Evolutionary conservation across 148 eudicot species (phyloP).

Genomic region (Rhododendron henanense): DNA sequence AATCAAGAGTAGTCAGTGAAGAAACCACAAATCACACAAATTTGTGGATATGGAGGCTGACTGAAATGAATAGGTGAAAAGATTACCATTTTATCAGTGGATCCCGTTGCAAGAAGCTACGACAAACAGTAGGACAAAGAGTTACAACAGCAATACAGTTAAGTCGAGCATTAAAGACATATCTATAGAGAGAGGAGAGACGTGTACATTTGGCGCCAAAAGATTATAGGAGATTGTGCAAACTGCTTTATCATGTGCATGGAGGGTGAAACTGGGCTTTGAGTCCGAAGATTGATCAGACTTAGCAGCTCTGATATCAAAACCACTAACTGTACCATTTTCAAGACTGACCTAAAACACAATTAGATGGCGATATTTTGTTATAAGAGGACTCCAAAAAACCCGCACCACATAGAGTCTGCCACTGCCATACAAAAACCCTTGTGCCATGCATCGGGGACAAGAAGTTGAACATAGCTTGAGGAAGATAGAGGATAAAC

Average conservation of each 20-base stretch:
- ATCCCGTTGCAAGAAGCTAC: conserved; percentile 86
- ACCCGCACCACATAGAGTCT: neutral
- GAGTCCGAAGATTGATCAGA: conserved; percentile 31
- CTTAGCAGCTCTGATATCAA: conserved; percentile 53
- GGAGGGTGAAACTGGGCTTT: conserved; percentile 73
- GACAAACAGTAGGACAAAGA: conserved; percentile 13
- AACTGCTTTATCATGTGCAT: conserved; percentile 95
- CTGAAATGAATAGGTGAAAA: neutral
- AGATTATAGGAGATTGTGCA: conserved; percentile 64
- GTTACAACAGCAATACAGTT: conserved; percentile 8
- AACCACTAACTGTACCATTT: conserved; percentile 70
- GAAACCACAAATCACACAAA: neutral
- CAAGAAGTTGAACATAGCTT: neutral
- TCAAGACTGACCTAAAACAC: conserved; percentile 81
- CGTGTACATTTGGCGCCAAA: conserved; percentile 59
- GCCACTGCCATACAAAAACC: neutral
- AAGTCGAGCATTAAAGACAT: neutral
- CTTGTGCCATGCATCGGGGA: neutral
- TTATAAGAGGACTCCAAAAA: neutral
- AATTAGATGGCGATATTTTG: neutral
- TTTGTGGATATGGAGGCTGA: neutral
- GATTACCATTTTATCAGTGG: conserved; percentile 67
- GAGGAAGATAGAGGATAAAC: neutral
- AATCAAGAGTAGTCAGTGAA: neutral
- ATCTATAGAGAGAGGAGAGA: neutral